Evolutionary conservation across 1,284 basidiomycete species (phyloP).

Genomic region (Melampsora medusae): DNA sequence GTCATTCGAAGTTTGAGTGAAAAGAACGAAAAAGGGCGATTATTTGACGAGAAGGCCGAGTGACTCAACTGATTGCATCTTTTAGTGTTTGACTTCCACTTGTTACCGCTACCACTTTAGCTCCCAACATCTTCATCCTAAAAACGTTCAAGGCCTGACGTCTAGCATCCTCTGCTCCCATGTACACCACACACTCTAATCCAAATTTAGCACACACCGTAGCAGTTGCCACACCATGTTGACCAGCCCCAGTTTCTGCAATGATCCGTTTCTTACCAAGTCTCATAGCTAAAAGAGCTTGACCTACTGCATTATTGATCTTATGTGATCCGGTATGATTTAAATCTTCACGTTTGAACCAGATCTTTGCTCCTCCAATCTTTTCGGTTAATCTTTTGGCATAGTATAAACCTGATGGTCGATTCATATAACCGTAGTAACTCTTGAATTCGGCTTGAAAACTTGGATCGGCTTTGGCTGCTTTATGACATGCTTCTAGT

Average conservation of each 20-base stretch:
- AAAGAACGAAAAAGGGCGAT: background rate
- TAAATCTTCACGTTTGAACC: conserved; percentile 92
- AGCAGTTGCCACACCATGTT: conserved; percentile 97
- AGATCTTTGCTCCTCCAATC: conserved; percentile 85
- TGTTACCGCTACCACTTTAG: conserved; percentile 83
- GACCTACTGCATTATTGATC: conserved; percentile 92
- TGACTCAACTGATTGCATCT: conserved; percentile 73
- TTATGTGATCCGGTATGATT: conserved; percentile 98
- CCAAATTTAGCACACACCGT: conserved; percentile 97
- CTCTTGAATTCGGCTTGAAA: conserved; percentile 91
- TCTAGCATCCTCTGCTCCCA: conserved; percentile 97
- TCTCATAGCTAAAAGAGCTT: conserved; percentile 86
- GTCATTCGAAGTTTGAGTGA: background rate
- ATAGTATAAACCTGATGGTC: conserved; percentile 70
- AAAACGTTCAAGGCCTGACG: conserved; percentile 96
- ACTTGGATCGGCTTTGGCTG: conserved; percentile 78
- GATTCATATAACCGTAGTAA: conserved; percentile 84
- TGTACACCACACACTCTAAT: conserved; percentile 91
- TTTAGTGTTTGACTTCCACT: conserved; percentile 94
- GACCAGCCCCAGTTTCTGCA: conserved; percentile 96
- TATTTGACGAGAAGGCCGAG: conserved; percentile 44
- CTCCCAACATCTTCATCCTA: conserved; percentile 95
- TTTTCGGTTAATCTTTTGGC: conserved; percentile 72
- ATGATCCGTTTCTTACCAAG: conserved; percentile 96
- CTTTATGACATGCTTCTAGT: conserved; percentile 83